Evolutionary conservation across 1,139 yeast genomes (phyloP).

Genomic region (Martiniozyma asiatica): DNA sequence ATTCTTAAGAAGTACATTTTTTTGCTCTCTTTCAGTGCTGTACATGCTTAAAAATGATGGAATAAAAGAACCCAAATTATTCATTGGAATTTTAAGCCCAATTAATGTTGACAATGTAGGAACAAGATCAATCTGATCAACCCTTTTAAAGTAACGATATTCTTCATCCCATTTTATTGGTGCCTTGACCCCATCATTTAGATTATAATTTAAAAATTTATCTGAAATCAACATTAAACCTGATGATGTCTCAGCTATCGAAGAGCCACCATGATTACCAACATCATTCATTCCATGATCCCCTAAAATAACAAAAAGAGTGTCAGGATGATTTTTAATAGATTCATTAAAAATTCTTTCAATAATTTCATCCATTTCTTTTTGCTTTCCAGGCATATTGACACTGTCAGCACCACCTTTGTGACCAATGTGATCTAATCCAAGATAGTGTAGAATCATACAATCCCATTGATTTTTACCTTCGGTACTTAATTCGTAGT

Average conservation of each 20-base stretch:
- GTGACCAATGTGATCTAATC: conserved; percentile 95
- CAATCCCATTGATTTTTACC: conserved; percentile 57
- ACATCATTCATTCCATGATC: conserved; percentile 94
- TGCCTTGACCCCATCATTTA: conserved; percentile 16
- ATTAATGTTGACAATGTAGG: conserved; percentile 70
- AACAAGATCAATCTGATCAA: conserved; percentile 80
- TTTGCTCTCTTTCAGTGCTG: conserved; percentile 23
- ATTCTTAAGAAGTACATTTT: conserved; percentile 41
- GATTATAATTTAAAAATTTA: conserved; percentile 27
- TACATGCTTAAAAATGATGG: conserved; percentile 42
- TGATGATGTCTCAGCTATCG: conserved; percentile 83
- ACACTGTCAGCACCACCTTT: conserved; percentile 82
- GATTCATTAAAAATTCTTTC: conserved; percentile 37
- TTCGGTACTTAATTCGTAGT: conserved; percentile 31
- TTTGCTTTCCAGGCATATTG: conserved; percentile 71
- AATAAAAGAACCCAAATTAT: conserved; percentile 68
- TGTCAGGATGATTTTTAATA: conserved; percentile 31
- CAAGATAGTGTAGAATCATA: conserved; percentile 78
- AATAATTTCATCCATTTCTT: conserved; percentile 71
- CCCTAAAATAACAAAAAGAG: conserved; percentile 71
- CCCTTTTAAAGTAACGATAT: conserved; percentile 38
- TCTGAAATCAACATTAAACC: conserved; percentile 63
- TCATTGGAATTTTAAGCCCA: conserved; percentile 75
- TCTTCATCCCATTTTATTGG: conserved; percentile 34
- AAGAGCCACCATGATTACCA: conserved; percentile 96